Conservation (phyloP, 345 rosid genomes). For the Populus simonii region DNA sequence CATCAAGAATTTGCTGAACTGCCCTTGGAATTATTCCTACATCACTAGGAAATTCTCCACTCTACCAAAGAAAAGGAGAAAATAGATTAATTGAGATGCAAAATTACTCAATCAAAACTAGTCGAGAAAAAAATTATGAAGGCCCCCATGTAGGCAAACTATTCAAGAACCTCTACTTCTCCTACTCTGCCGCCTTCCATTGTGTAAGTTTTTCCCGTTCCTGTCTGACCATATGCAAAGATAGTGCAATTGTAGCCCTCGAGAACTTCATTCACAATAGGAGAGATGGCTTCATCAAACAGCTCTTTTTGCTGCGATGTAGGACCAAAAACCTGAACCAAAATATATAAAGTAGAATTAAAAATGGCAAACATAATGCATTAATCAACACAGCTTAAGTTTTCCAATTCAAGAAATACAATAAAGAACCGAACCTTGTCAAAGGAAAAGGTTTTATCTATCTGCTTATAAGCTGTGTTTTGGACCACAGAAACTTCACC, state of each 20-base stretch:
- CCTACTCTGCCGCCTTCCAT: constrained; percentile 98
- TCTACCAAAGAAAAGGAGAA: constrained; percentile 40
- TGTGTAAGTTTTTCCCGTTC: constrained; percentile 96
- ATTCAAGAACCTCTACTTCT: constrained; percentile 62
- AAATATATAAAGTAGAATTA: too few relatives aligned
- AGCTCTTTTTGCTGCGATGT: constrained; percentile 1
- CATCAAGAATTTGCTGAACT: constrained; percentile 79
- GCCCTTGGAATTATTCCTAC: constrained; percentile 98
- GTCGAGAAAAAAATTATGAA: not conserved
- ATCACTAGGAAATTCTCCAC: constrained; percentile 92
- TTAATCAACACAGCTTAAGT: too few relatives aligned
- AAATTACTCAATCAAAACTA: not conserved
- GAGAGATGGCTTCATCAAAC: constrained; percentile 30
- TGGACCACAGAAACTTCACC: not conserved
- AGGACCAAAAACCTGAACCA: constrained; percentile 13
- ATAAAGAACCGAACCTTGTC: too few relatives aligned
- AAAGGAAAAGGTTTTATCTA: too few relatives aligned
- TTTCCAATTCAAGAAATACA: too few relatives aligned
- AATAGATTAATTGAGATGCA: not conserved
- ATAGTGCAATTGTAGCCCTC: constrained; percentile 99
- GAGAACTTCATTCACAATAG: constrained; percentile 90
- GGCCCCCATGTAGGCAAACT: too few relatives aligned
- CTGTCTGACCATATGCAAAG: constrained; percentile 99
- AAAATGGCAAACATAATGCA: too few relatives aligned
- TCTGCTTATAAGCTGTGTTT: too few relatives aligned